phyloP scores from a whole-genome alignment of 441 rosid species.

The Mallotus japonicus region DNA sequence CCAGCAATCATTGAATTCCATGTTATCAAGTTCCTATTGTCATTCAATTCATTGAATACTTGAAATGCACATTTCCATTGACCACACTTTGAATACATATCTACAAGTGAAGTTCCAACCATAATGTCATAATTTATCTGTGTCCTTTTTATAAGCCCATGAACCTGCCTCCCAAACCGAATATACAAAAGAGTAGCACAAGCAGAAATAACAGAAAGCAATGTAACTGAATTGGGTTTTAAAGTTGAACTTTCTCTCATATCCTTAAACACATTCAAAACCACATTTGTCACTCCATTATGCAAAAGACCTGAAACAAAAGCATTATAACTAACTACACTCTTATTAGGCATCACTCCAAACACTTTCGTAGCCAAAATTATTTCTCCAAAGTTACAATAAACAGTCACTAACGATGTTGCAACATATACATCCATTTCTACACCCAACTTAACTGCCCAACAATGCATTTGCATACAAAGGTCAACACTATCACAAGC shows the following conservation, averaged over 20 bases:
- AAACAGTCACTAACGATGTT: conserved; percentile 56
- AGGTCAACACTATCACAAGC: conserved; percentile 36
- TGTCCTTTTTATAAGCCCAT: conserved; percentile 30
- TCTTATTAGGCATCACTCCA: conserved; percentile 43
- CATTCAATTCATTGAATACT: conserved; percentile 45
- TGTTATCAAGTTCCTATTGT: conserved; percentile 48
- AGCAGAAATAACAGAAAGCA: conserved; percentile 45
- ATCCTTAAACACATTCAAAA: conserved; percentile 48
- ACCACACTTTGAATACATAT: conserved; percentile 53
- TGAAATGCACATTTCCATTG: conserved; percentile 43
- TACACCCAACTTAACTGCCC: conserved; percentile 55
- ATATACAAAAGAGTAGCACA: conserved; percentile 39
- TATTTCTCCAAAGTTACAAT: conserved; percentile 41
- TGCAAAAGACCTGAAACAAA: conserved; percentile 49
- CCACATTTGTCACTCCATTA: conserved; percentile 41
- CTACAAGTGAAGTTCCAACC: conserved; percentile 44
- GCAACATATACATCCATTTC: conserved; percentile 56
- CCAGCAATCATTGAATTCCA: conserved; percentile 63
- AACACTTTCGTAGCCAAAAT: conserved; percentile 45
- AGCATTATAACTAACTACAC: conserved; percentile 61
- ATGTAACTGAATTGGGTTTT: conserved; percentile 48
- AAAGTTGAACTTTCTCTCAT: conserved; percentile 44
- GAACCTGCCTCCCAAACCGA: conserved; percentile 44
- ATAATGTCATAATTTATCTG: conserved; percentile 24
- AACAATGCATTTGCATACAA: conserved; percentile 52